phyloP scores from a whole-genome alignment of 2,329 filamentous ascomycete genomes.

The Trichoderma afroharzianum region DNA sequence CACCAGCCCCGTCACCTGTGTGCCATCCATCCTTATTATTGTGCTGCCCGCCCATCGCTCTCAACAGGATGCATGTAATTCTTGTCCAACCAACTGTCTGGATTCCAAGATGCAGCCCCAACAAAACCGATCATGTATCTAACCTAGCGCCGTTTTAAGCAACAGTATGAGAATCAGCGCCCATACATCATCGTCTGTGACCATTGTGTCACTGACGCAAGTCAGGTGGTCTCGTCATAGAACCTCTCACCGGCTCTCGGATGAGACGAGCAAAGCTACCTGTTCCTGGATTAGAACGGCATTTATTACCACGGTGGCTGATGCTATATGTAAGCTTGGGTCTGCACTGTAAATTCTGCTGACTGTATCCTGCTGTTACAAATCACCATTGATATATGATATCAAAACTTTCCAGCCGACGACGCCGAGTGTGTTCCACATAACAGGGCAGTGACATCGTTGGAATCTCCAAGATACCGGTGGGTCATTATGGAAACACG shows the following conservation, averaged over 20 bases:
- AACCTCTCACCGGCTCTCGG: neutral
- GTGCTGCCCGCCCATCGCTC: neutral
- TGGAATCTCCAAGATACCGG: neutral
- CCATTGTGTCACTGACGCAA: slow-evolving; percentile 15
- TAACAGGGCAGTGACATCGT: neutral
- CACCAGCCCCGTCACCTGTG: neutral
- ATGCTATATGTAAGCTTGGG: neutral
- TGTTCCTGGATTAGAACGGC: slow-evolving; percentile 1
- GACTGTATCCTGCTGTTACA: neutral
- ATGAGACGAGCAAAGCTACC: neutral
- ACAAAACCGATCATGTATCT: neutral
- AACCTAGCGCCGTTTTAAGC: neutral
- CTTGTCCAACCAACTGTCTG: neutral
- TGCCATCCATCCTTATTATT: neutral
- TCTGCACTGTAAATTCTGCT: neutral
- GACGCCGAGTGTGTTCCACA: neutral
- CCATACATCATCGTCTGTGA: slow-evolving; percentile 13
- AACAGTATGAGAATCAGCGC: neutral
- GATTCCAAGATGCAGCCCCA: neutral
- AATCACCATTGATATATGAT: neutral
- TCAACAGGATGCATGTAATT: neutral
- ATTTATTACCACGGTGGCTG: neutral
- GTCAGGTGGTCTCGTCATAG: slow-evolving; percentile 15
- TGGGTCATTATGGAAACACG: neutral
- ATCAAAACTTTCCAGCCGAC: neutral